phyloP scores from a whole-genome alignment of 257 asterid species.

The Solanum lycopersicoides region DNA sequence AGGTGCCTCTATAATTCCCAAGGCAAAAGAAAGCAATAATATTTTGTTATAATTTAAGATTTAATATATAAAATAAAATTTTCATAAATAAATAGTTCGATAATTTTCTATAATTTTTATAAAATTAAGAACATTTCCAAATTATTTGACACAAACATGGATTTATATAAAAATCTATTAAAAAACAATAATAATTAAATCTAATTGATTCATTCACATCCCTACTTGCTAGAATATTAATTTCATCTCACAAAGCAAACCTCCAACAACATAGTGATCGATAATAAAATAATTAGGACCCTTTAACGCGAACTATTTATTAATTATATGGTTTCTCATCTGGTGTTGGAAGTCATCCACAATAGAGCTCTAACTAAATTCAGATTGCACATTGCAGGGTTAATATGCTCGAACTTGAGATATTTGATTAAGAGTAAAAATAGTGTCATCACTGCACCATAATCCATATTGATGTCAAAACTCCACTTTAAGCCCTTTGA shows the following conservation, averaged over 20 bases:
- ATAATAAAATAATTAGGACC: background rate
- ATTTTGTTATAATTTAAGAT: too few species aligned
- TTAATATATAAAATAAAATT: too few species aligned
- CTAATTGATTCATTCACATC: background rate
- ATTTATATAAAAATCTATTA: too few species aligned
- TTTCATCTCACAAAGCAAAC: background rate
- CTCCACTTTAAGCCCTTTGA: background rate
- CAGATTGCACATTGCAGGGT: fast-evolving
- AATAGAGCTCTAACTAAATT: too few species aligned
- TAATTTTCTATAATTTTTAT: too few species aligned
- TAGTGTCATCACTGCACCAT: background rate
- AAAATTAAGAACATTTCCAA: background rate
- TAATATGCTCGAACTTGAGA: too few species aligned
- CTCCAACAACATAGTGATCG: background rate
- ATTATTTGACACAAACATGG: background rate
- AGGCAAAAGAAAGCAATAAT: background rate
- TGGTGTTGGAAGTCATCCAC: background rate
- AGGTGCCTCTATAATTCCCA: background rate
- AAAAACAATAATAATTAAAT: too few species aligned
- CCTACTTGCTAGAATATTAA: background rate
- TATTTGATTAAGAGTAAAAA: too few species aligned
- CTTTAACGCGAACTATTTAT: background rate
- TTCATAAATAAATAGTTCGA: too few species aligned
- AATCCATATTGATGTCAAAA: background rate
- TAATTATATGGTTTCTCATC: background rate